Percentiles rank a stretch among this genome's conserved stretches.
Evolutionary conservation across 1,284 basidiomycete genomes (phyloP).

Genomic region (Boletus semigastroideus): DNA sequence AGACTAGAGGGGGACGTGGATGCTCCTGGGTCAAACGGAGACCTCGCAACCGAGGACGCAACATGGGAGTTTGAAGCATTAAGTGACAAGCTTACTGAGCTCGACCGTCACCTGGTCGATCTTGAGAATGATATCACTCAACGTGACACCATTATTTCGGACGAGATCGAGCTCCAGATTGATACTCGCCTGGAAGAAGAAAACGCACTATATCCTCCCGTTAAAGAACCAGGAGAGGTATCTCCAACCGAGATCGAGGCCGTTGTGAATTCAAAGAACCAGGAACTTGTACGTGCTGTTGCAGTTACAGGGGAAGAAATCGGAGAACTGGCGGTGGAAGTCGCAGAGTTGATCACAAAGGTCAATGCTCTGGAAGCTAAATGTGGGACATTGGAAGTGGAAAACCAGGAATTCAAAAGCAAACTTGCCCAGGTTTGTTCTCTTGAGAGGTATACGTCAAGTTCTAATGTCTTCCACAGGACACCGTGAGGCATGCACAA

Average conservation of each 20-base stretch:
- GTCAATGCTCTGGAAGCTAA: slow-evolving; percentile 29
- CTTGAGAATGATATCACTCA: slow-evolving; percentile 46
- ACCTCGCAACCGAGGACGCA: slow-evolving; percentile 10
- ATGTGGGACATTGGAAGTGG: slow-evolving; percentile 30
- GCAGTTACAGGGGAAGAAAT: slow-evolving; percentile 37
- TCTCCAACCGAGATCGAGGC: slow-evolving; percentile 26
- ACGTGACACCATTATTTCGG: slow-evolving; percentile 36
- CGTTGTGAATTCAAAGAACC: slow-evolving; percentile 18
- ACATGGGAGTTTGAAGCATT: slow-evolving; percentile 37
- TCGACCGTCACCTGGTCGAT: slow-evolving; percentile 40
- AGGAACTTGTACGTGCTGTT: slow-evolving; percentile 17
- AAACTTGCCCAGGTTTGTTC: slow-evolving; percentile 32
- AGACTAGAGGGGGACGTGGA: slow-evolving; percentile 29
- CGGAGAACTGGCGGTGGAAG: slow-evolving; percentile 37
- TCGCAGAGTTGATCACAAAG: slow-evolving; percentile 38
- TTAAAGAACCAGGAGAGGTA: slow-evolving; percentile 13
- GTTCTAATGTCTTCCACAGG: slow-evolving; percentile 13
- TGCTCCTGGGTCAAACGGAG: slow-evolving; percentile 5
- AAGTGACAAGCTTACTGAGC: slow-evolving; percentile 36
- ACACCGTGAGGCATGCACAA: slow-evolving; percentile 10
- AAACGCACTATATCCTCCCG: slow-evolving; percentile 21
- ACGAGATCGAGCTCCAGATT: slow-evolving; percentile 41
- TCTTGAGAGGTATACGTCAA: background rate
- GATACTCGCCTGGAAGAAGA: slow-evolving; percentile 37
- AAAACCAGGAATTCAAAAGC: slow-evolving; percentile 33